Evolutionary conservation across 1,139 yeast genomes (phyloP), one percentile per base, ranked within the genome.

Genomic region (Suhomyces maxii): DNA sequence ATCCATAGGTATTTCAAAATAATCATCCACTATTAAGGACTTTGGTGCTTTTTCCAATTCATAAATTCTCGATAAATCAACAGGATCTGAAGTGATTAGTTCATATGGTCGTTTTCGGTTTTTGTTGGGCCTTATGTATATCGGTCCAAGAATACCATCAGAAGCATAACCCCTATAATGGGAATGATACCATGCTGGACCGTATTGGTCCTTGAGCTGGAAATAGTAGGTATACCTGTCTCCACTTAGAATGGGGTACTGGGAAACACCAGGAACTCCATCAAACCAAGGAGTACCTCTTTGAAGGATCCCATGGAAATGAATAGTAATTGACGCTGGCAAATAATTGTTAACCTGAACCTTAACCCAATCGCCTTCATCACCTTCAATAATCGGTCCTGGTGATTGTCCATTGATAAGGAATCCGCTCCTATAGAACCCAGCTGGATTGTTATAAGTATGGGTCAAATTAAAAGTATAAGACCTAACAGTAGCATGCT

Each of bases 171-270:
- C 75, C 10, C 75, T 55, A 48, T 66, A 71, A 53, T 77, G 82
- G 0, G 82, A 74, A 54, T 77, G 82, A 53, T 76, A 77, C 82
- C 82, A 77, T 42, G 67, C 72, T 0, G 79, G 71, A 0, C 82
- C 82, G 49, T 67, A 68, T 45, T 72, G 75, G 36, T 65, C 60
- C 7, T 63, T 68, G 13, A 71, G 56, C 12, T 68, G 69, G 51
- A 76, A 71, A 39, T 61, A 67, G 53, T 77, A 73, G 36, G 66
- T 62, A 51, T 63, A 72, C 2, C 59, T 53, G 7, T 64, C 67
- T 1, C 72, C 73, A 23, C 67, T 58, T 7, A 61, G 56, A 26
- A 76, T 74, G 5, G 74, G 71, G 40, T 66, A 61, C 45, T 73
- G 79, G 2, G 76, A 71, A 8, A 77, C 57, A 1, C 70, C 68